Percentiles rank a stretch among this genome's conserved stretches.
These are phyloP conservation scores for Dioscorea dumetorum DNA, from an alignment of 106 monocot genomes.

Conservation along the genomic window DNA sequence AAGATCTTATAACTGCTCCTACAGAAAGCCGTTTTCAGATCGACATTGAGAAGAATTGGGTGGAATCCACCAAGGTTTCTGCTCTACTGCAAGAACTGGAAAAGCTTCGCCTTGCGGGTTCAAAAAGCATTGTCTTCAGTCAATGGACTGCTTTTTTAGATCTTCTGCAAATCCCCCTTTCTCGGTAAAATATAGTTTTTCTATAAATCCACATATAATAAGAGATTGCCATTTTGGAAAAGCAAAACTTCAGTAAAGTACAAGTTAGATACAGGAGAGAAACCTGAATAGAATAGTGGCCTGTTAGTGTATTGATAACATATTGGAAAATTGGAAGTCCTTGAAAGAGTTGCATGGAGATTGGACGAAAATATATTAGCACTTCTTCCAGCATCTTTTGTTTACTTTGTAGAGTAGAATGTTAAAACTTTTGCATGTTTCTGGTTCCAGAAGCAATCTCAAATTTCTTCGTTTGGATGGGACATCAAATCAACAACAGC, in stretches of 20 bases:
- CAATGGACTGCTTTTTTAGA: constrained; percentile 99
- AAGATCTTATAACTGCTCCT: constrained; percentile 87
- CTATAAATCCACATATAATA: background rate
- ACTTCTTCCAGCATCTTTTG: too few relatives aligned
- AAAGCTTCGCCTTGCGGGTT: constrained; percentile 43
- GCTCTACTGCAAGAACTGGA: constrained; percentile 68
- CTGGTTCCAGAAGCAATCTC: constrained; percentile 42
- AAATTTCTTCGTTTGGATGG: constrained; percentile 85
- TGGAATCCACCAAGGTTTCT: constrained; percentile 87
- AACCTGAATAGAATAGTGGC: too few relatives aligned
- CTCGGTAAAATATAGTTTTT: constrained; percentile 36
- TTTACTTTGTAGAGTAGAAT: too few relatives aligned
- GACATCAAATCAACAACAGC: constrained; percentile 78
- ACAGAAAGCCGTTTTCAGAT: constrained; percentile 62
- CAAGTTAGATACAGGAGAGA: too few relatives aligned
- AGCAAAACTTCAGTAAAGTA: too few relatives aligned
- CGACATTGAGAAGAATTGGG: constrained; percentile 88
- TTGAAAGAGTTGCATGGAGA: too few relatives aligned
- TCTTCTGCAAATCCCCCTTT: constrained; percentile 84
- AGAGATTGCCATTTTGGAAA: too few relatives aligned
- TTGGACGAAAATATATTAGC: too few relatives aligned
- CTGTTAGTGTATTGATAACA: too few relatives aligned
- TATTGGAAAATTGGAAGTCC: too few relatives aligned
- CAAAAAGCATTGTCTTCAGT: constrained; percentile 98
- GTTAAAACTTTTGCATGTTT: too few relatives aligned